Conservation (phyloP, 129 eudicot genomes). For the Glebionis coronaria region DNA sequence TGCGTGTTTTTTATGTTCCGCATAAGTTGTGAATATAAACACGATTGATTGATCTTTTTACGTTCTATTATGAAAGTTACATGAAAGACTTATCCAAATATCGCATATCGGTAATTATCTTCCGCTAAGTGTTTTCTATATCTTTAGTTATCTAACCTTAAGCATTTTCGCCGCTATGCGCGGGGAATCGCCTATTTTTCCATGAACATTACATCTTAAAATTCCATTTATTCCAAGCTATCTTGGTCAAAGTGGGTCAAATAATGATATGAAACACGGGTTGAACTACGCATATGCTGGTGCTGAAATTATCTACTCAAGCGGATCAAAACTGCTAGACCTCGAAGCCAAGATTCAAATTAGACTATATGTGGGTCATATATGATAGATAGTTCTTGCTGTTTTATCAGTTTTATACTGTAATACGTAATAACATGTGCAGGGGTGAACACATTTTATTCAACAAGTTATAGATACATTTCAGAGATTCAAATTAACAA, state of each 20-base stretch:
- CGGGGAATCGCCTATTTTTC: no score
- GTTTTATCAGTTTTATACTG: neutral
- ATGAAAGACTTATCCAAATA: no score
- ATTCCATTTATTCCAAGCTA: conserved; percentile 82
- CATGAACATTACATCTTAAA: conserved; percentile 62
- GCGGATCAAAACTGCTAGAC: conserved; percentile 85
- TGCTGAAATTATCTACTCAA: conserved; percentile 88
- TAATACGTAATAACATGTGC: no score
- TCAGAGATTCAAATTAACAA: conserved; percentile 65
- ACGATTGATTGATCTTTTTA: no score
- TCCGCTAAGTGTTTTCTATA: no score
- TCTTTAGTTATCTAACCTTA: no score
- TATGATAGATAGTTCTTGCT: neutral
- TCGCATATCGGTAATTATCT: no score
- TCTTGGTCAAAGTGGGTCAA: conserved; percentile 61
- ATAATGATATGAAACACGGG: conserved; percentile 70
- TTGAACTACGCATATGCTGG: conserved; percentile 96
- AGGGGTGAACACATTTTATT: conserved; percentile 72
- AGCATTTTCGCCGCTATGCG: no score
- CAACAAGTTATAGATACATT: conserved; percentile 78
- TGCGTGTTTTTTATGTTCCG: no score
- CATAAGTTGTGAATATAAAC: no score
- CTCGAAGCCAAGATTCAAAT: conserved; percentile 19
- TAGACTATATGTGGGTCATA: neutral
- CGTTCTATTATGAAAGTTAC: no score